phyloP scores from a whole-genome alignment of 176 grass and related monocot genomes.

The Ampelocalamus luodianensis region DNA sequence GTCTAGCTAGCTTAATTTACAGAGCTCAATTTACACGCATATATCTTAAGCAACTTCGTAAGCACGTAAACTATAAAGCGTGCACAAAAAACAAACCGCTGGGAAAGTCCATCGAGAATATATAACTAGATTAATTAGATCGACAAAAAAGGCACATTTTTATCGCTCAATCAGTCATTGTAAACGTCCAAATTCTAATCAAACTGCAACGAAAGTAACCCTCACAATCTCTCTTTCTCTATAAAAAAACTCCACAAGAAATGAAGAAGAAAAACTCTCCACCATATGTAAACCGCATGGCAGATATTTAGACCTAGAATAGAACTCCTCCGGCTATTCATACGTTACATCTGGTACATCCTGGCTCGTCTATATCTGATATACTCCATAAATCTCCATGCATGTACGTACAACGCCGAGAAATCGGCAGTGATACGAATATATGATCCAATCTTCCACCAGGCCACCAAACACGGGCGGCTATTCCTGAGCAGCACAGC shows the following conservation, averaged over 20 bases:
- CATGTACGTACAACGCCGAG: background rate
- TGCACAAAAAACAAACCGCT: background rate
- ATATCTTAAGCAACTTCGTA: background rate
- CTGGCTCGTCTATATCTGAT: too few relatives aligned
- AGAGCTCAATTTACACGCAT: background rate
- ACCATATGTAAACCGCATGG: background rate
- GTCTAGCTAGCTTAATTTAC: background rate
- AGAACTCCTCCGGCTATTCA: too few relatives aligned
- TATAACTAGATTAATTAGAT: too few relatives aligned
- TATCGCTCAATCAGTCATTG: too few relatives aligned
- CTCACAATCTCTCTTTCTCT: too few relatives aligned
- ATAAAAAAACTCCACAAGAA: too few relatives aligned
- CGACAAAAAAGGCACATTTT: too few relatives aligned
- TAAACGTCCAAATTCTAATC: background rate
- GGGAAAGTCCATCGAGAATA: too few relatives aligned
- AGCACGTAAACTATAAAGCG: background rate
- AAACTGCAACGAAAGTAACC: background rate
- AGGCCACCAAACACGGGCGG: constrained; percentile 28
- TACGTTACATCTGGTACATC: too few relatives aligned
- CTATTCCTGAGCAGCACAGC: background rate
- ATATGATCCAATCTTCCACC: background rate
- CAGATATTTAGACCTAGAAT: too few relatives aligned
- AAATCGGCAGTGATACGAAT: background rate
- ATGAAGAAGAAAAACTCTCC: background rate
- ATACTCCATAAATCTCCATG: too few relatives aligned